Evolutionary conservation across 75 land plant genomes (phyloP).

Genomic region (Picea glauca): DNA sequence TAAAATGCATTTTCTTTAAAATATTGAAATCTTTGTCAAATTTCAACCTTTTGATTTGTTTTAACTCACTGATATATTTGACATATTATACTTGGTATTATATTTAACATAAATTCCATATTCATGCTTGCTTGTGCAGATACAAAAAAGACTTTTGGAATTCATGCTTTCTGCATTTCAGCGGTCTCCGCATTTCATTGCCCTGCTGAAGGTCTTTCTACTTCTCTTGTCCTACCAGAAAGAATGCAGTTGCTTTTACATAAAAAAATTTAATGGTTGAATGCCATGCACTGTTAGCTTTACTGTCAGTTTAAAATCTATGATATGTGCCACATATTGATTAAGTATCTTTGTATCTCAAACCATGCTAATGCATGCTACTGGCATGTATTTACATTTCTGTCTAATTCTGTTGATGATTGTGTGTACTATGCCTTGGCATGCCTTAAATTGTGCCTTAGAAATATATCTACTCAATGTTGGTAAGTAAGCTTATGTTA

Average conservation of each 20-base stretch:
- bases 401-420: no score
- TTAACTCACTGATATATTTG: background rate
- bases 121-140: conserved; percentile 32
- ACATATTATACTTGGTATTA: background rate
- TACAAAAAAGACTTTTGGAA: conserved; percentile 59
- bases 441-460: no score
- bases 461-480: no score
- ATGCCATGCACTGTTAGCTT: background rate
- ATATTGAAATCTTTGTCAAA: background rate
- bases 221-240: background rate
- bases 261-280: background rate
- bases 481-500: no score
- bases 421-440: no score
- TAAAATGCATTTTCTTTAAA: background rate
- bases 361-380: no score
- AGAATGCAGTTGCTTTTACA: background rate
- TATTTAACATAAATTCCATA: background rate
- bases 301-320: no score
- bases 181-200: conserved; percentile 75
- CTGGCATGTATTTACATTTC: no score
- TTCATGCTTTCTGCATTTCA: conserved; percentile 93
- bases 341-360: no score
- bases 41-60: background rate
- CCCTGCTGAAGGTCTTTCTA: conserved; percentile 66
- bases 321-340: no score